Percentiles rank a stretch among this genome's conserved stretches.
Conservation (phyloP, 352 stramenopile genomes). For the Globisporangium cystogenes region DNA sequence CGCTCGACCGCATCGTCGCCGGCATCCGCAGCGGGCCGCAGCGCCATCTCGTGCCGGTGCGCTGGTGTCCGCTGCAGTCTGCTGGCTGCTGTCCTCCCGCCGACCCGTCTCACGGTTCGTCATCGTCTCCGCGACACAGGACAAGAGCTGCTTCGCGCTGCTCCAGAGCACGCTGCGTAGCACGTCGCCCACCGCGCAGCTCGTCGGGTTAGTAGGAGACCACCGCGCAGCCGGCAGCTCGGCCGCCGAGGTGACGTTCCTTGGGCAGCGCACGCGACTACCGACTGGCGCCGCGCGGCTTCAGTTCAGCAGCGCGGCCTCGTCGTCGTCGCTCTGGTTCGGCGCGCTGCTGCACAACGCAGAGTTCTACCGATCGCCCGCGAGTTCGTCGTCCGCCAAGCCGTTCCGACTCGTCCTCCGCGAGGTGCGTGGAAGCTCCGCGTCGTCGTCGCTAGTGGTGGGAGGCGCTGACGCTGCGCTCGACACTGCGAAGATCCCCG, state of each 20-base stretch:
- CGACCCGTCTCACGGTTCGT: background rate
- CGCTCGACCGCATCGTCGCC: conserved; percentile 31
- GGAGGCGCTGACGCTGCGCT: background rate
- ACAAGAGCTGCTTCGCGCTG: conserved; percentile 45
- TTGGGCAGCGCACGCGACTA: conserved; percentile 33
- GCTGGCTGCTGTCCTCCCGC: too few species aligned
- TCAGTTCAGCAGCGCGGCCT: conserved; percentile 16
- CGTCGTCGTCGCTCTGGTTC: conserved; percentile 34
- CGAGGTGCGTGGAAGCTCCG: conserved; percentile 11
- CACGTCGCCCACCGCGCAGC: conserved; percentile 9
- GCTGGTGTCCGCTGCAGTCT: background rate
- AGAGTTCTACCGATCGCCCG: conserved; percentile 14
- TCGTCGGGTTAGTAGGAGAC: conserved; percentile 48
- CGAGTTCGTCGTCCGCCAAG: conserved; percentile 10
- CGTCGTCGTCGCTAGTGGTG: background rate
- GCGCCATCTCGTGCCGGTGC: conserved; percentile 36
- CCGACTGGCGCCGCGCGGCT: conserved; percentile 36
- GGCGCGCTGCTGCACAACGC: conserved; percentile 35
- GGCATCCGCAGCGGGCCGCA: conserved; percentile 23
- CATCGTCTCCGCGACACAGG: conserved; percentile 14
- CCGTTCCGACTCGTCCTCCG: conserved; percentile 39
- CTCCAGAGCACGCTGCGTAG: conserved; percentile 22
- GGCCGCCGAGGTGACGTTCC: conserved; percentile 27
- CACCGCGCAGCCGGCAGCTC: conserved; percentile 27
- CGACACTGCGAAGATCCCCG: too few species aligned